Evolutionary conservation across 495 filamentous ascomycete genomes (phyloP).

Genomic region (Xanthoparmelia taractica): DNA sequence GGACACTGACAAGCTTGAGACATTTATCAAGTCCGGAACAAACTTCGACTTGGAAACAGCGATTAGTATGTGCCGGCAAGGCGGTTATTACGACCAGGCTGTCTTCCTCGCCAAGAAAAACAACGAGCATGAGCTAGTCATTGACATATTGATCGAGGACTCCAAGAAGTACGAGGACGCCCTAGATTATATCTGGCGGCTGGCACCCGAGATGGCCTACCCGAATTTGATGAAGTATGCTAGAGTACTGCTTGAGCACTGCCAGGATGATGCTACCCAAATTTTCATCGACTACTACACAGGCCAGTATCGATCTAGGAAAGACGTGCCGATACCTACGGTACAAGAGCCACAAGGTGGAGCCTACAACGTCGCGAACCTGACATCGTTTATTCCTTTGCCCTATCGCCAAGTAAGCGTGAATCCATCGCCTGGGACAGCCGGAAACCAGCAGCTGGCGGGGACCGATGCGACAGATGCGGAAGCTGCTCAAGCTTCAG

Average conservation of each 20-base stretch:
- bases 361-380: constrained; percentile 68
- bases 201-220: constrained; percentile 80
- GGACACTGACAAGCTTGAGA: constrained; percentile 88
- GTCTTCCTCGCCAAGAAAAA: constrained; percentile 93
- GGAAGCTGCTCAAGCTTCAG: constrained; percentile 28
- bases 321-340: constrained; percentile 43
- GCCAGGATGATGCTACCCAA: constrained; percentile 67
- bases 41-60: constrained; percentile 97
- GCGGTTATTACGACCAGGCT: constrained; percentile 94
- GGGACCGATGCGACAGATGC: constrained; percentile 28
- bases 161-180: constrained; percentile 82
- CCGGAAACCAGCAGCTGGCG: constrained; percentile 25
- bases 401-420: constrained; percentile 66
- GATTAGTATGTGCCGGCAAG: constrained; percentile 95
- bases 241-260: constrained; percentile 77
- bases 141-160: constrained; percentile 93
- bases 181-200: constrained; percentile 78
- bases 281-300: constrained; percentile 92
- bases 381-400: constrained; percentile 73
- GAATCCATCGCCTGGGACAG: constrained; percentile 37
- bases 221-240: constrained; percentile 92
- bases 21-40: constrained; percentile 92
- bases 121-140: constrained; percentile 84
- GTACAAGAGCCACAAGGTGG: constrained; percentile 51
- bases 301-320: constrained; percentile 67